Base-by-base conservation (phyloP, 1,284 basidiomycete species). In the Lignosus rhinocerotis region DNA sequence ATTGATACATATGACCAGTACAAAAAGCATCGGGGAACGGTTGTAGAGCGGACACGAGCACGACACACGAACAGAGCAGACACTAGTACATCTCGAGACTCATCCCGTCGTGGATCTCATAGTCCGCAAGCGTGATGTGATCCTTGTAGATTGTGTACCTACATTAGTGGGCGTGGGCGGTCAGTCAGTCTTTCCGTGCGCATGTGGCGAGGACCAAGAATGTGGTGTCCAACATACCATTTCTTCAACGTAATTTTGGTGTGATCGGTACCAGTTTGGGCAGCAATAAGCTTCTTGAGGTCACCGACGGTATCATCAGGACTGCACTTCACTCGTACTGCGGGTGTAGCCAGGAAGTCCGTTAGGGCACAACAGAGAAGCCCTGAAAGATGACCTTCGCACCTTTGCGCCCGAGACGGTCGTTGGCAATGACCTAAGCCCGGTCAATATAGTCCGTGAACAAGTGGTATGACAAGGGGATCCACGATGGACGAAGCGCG, bases 321-420 rank as follows among this genome's bases (percentile, higher is more conserved):
- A 68, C 91, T 90, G 77, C 91, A 94, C 76, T 97, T 96, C 69
- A 96, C 92, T 64, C 92, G 90, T 52, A 96, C 93, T 95, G 66
- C 0, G 43, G 19, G 4, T n/a, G 19, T 19, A 33, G n/a, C 39
- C 36, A 30, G 30, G 31, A 31, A 25, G 48, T 32, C 30, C 42
- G 30, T 33, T 19, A n/a, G 31, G 36, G 34, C 25, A 2, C 11
- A 32, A 43, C 8, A 42, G 45, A 30, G 16, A 31, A 36, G 14
- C 31, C 31, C 14, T 14, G 11, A 42, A 53, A 47, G 10, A 16
- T 61, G 44, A 47, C 52, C 14, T 30, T 25, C 57, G 58, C 46
- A 94, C 96, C 96, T 89, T 97, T 98, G 59, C 93, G 87, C 49
- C 96, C 96, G 55, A 98, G 82, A 71, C 96, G 90, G 80, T 98